Conservation (phyloP, 306 rosid species). For the Luffa acutangula region DNA sequence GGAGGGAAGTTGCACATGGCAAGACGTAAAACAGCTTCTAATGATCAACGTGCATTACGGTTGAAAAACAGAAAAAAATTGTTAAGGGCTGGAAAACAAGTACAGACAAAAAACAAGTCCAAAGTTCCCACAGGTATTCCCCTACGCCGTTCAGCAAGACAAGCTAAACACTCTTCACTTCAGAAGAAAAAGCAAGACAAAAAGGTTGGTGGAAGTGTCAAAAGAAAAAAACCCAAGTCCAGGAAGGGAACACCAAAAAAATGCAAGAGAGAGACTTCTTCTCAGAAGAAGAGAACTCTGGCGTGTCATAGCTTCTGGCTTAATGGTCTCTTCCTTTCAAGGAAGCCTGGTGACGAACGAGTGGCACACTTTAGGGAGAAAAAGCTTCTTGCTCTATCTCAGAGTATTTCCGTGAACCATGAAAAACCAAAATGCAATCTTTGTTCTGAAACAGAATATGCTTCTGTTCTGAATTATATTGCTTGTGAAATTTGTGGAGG, state of each 20-base stretch:
- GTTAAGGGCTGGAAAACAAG: constrained; percentile 34
- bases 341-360: constrained; percentile 69
- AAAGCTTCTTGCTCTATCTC: constrained; percentile 26
- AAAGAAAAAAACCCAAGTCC: constrained; percentile 32
- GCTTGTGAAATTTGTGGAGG: constrained; percentile 83
- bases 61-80: constrained; percentile 38
- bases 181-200: constrained; percentile 36
- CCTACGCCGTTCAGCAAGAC: constrained; percentile 88
- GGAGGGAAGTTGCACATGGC: constrained; percentile 31
- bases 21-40: constrained; percentile 28
- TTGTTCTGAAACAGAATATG: constrained; percentile 47
- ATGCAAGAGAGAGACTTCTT: constrained; percentile 31
- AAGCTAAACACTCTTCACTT: constrained; percentile 45
- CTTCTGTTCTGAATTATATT: constrained; percentile 38
- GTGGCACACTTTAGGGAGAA: constrained; percentile 55
- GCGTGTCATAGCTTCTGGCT: constrained; percentile 63
- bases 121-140: constrained; percentile 41
- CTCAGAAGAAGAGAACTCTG: constrained; percentile 42
- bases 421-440: constrained; percentile 61
- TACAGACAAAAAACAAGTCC: constrained; percentile 33
- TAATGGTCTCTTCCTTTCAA: constrained; percentile 69
- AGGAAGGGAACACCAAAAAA: constrained; percentile 39
- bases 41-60: constrained; percentile 34
- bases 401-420: constrained; percentile 21
- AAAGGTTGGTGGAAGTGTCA: constrained; percentile 37